phyloP scores from a whole-genome alignment of 1,284 basidiomycete species.

The Vanrija sp. region DNA sequence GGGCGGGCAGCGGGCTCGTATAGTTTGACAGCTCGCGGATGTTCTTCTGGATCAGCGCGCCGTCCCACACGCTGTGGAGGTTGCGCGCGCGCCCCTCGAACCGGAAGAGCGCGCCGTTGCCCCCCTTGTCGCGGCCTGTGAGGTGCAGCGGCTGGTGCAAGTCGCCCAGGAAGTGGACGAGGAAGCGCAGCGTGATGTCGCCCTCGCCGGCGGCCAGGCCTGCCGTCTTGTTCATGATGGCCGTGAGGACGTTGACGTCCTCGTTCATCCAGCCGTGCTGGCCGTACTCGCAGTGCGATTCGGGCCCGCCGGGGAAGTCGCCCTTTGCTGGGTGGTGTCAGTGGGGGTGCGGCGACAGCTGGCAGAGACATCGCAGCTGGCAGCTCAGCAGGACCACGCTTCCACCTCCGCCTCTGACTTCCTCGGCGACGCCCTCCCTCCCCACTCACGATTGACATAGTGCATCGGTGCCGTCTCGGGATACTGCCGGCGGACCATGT shows the following conservation, averaged over 20 bases:
- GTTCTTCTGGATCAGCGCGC: slow-evolving; percentile 71
- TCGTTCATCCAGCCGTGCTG: slow-evolving; percentile 66
- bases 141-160: slow-evolving; percentile 88
- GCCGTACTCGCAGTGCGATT: slow-evolving; percentile 66
- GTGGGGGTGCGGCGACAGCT: background rate
- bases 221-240: slow-evolving; percentile 66
- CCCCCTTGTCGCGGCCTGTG: slow-evolving; percentile 76
- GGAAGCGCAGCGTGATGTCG: slow-evolving; percentile 72
- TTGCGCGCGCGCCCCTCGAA: slow-evolving; percentile 63
- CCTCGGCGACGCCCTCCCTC: background rate
- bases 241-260: slow-evolving; percentile 68
- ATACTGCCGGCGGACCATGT: slow-evolving; percentile 57
- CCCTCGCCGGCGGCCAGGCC: slow-evolving; percentile 40
- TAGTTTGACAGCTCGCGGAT: slow-evolving; percentile 74
- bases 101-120: slow-evolving; percentile 67
- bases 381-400: background rate
- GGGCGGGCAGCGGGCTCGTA: slow-evolving; percentile 60
- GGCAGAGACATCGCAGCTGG: too few species aligned
- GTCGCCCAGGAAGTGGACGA: slow-evolving; percentile 86
- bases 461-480: slow-evolving; percentile 51
- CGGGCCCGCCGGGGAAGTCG: slow-evolving; percentile 68
- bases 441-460: slow-evolving; percentile 50
- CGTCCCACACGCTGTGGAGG: slow-evolving; percentile 83
- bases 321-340: slow-evolving; percentile 25
- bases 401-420: too few species aligned